Percentiles rank a stretch among this genome's conserved stretches.
Conservation (phyloP, 2,329 filamentous ascomycete genomes). For the Coniochaeta hoffmannii region DNA sequence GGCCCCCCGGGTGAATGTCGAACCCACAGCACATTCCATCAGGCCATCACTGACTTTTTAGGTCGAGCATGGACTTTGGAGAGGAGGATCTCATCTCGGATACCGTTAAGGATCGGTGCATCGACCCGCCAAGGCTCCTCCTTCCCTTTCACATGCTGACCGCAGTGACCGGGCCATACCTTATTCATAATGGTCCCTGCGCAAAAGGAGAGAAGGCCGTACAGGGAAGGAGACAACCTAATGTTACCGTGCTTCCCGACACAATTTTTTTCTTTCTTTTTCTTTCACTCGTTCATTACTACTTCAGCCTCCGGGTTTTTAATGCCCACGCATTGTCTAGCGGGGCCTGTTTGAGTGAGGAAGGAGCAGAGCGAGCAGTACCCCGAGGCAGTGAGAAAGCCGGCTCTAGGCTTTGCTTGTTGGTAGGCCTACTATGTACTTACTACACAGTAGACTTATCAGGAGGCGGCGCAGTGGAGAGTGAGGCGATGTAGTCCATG, state of each 20-base stretch:
- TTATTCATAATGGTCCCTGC: too few species aligned
- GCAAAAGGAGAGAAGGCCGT: not conserved
- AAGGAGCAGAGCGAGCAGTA: not conserved
- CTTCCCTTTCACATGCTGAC: not conserved
- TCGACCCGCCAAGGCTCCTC: not conserved
- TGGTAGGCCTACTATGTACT: not conserved
- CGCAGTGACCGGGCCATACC: not conserved
- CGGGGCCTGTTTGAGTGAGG: not conserved
- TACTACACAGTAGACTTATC: too few species aligned
- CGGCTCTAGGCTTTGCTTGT: not conserved
- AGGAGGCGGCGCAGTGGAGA: not conserved
- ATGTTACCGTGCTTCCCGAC: not conserved
- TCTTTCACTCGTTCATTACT: not conserved
- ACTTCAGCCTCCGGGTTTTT: too few species aligned
- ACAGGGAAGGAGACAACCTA: not conserved
- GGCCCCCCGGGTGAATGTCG: not conserved
- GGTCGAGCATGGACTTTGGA: too few species aligned
- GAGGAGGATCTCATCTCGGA: not conserved
- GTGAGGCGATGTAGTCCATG: not conserved
- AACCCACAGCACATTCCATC: conserved; percentile 1
- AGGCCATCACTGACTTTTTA: not conserved
- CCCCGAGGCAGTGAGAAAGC: not conserved
- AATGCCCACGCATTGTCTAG: not conserved
- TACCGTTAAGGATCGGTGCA: not conserved
- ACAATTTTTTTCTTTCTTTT: not conserved